phyloP scores from a whole-genome alignment of 2,329 filamentous ascomycete species.

The Lasiodiplodia hormozganensis region DNA sequence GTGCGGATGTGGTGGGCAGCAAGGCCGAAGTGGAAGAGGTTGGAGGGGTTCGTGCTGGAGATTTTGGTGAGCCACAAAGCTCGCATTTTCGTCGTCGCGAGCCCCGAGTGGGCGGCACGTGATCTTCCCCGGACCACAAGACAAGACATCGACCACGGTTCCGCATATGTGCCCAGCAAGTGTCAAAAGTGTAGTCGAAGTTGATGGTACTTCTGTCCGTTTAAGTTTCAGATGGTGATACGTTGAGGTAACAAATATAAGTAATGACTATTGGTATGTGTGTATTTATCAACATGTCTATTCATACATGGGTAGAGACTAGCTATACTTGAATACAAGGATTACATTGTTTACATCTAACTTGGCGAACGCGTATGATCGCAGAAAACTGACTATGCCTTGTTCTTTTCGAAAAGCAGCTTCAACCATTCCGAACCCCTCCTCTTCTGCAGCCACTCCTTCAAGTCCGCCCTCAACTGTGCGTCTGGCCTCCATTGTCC shows the following conservation, averaged over 20 bases:
- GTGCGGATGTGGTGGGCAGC: slow-evolving; percentile 11
- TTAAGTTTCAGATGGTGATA: too few relatives aligned
- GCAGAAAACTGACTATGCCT: not conserved
- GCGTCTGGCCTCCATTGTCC: slow-evolving; percentile 25
- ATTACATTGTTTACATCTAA: too few relatives aligned
- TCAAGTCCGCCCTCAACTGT: slow-evolving; percentile 45
- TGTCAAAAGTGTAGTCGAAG: not conserved
- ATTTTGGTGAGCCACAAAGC: slow-evolving; percentile 13
- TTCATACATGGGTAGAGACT: too few relatives aligned
- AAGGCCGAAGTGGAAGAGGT: slow-evolving; percentile 11
- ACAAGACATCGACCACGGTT: not conserved
- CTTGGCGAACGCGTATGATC: too few relatives aligned
- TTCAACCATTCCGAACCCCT: not conserved
- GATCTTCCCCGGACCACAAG: not conserved
- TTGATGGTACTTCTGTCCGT: too few relatives aligned
- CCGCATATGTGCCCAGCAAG: not conserved
- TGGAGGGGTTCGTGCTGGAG: slow-evolving; percentile 22
- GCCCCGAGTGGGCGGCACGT: slow-evolving; percentile 19
- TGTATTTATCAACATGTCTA: too few relatives aligned
- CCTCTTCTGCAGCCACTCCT: not conserved
- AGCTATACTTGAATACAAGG: too few relatives aligned
- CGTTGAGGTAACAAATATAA: too few relatives aligned
- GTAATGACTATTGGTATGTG: too few relatives aligned
- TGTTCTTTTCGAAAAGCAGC: not conserved
- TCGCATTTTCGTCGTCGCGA: slow-evolving; percentile 24